Evolutionary conservation across 1,139 yeast species (phyloP).

Genomic region (Pneumocystis sp.): DNA sequence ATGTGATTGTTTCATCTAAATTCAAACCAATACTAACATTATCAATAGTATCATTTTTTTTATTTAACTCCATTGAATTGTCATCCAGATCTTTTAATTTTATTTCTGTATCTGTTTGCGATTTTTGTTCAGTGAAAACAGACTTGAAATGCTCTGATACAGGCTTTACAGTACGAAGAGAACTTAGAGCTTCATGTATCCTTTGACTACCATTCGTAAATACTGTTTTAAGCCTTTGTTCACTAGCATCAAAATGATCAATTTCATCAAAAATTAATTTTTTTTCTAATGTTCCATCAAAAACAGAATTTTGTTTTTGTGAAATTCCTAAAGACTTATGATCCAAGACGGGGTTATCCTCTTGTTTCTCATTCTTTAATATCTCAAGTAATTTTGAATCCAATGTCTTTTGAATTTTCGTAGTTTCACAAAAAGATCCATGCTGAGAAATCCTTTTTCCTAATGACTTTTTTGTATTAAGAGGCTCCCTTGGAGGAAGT

Average conservation of each 20-base stretch:
- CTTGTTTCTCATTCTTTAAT: background rate
- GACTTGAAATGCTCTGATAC: background rate
- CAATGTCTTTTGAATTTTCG: slow-evolving; percentile 5
- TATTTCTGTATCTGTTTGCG: background rate
- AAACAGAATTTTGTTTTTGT: background rate
- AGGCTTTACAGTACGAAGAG: background rate
- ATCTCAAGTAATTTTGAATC: background rate
- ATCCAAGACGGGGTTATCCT: background rate
- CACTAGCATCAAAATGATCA: background rate
- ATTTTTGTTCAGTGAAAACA: background rate
- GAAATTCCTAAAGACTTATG: background rate
- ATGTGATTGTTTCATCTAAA: background rate
- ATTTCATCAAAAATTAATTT: background rate
- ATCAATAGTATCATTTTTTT: background rate
- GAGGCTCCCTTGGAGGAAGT: slow-evolving; percentile 2
- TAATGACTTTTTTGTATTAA: slow-evolving; percentile 2
- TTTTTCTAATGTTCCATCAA: background rate
- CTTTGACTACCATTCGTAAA: background rate
- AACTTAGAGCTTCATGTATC: background rate
- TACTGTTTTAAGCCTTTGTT: background rate
- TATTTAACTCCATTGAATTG: background rate
- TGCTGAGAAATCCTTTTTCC: background rate
- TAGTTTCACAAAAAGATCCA: slow-evolving; percentile 13
- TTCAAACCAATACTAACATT: background rate
- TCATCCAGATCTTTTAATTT: background rate